Base-by-base conservation (phyloP, 192 early-diverging fungal species). In the Dissophora globulifera region DNA sequence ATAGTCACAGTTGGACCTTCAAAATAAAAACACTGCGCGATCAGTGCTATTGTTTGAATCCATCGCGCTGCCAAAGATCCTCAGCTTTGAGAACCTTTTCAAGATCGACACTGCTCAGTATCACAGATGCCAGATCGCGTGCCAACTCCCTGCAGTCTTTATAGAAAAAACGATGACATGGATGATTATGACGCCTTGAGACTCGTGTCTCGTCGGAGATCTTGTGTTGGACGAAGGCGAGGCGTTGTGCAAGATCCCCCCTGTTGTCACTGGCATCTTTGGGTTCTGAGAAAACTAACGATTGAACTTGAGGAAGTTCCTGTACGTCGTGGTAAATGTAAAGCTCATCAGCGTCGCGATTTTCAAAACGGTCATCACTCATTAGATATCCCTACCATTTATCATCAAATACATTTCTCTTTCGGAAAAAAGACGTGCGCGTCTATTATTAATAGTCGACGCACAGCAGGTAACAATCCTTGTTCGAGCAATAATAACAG, bases 281-380 rank as follows among this genome's bases (percentile, higher is more conserved):
- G 25, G 93, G 91, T 12, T 91, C 92, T 8, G 83, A 84, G 41
- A 84, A 90, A n/a, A n/a, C n/a, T n/a, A n/a, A n/a, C n/a, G 85
- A 35, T 78, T 99, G 47, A 86, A 81, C 41, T 81, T 99, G 58
- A 84, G 85, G 35, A 86, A 92, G 15, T 87, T 96, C 56, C 81
- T 95, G 75, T 82, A 86, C 19, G 95, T 98, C 20, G 81, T 98
- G 62, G 84, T 78, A 53, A 95, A 95, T 46, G 95, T 94, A 47
- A 93, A 93, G 79, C 79, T 91, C 59, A 84, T 76, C 35, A 79
- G 79, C 45, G 75, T 70, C 49, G 74, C 81, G 57, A 60, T 68
- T 30, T 68, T 23, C 57, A 60, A 59, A 40, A 56, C 62, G 59
- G 66, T 75, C 42, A 75, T 65, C 40, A 75, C 71, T n/a, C n/a